These are phyloP conservation scores for Ammopiptanthus mongolicus DNA, from an alignment of 306 rosid genomes.

Conservation along the genomic window DNA sequence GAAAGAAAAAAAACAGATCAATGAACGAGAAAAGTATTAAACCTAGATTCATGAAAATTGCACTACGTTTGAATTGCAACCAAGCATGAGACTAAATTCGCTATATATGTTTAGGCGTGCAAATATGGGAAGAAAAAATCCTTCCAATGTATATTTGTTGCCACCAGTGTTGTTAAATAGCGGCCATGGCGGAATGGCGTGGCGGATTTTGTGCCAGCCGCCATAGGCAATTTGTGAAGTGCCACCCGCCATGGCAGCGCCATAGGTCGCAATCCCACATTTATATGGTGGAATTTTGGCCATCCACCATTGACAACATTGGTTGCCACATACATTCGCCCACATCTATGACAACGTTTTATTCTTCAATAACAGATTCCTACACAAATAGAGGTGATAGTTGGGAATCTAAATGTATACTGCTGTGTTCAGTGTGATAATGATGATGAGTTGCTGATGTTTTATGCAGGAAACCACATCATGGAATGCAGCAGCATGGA, in stretches of 20 bases:
- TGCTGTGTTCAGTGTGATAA: not conserved
- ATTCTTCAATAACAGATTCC: not conserved
- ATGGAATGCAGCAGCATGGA: not conserved
- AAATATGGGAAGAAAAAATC: not conserved
- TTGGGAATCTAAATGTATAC: not conserved
- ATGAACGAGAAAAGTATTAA: not conserved
- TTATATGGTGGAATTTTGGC: too few species aligned
- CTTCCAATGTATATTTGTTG: not conserved
- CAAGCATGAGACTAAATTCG: not conserved
- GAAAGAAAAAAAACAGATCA: slow-evolving; percentile 13
- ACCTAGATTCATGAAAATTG: not conserved
- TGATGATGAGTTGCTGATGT: not conserved
- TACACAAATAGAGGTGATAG: not conserved
- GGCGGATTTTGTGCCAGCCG: too few species aligned
- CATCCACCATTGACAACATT: too few species aligned
- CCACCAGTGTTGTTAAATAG: too few species aligned
- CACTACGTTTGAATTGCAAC: not conserved
- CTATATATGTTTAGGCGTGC: not conserved
- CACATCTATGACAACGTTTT: not conserved
- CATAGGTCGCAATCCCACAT: too few species aligned
- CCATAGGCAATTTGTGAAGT: too few species aligned
- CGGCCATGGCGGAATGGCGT: too few species aligned
- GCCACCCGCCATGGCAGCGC: too few species aligned
- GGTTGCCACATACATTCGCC: not conserved
- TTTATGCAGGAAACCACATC: not conserved